Evolutionary conservation across 345 rosid species (phyloP), one percentile per base, ranked within the genome.

Genomic region (Balakata baccata): DNA sequence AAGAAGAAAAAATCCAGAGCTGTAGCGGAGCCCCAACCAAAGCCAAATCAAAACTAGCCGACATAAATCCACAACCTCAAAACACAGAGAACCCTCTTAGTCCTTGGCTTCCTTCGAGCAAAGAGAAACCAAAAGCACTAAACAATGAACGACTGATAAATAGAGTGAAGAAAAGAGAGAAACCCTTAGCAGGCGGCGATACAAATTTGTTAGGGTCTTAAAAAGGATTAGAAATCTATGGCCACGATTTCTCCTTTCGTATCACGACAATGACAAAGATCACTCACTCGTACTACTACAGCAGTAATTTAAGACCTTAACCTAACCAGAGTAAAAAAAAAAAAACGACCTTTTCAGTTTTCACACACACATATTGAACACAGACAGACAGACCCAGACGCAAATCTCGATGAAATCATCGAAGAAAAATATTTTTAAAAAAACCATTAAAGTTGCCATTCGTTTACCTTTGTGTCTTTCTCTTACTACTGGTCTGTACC

Each of bases 21-120:
- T 84, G 73, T 79, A 80, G 84, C 82, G 70, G 87, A 86, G 88
- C 85, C 87, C 88, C 86, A 91, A 85, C 84, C 86, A 84, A 83
- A 86, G 81, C 81, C 96, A 87, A 82, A 78, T 78, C 88, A 88
- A 80, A 84, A 73, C 77, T 86, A 87, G 90, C 93, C 93, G 95
- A 89, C 99, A 96, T 90, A 93, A 84, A 96, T 86, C 87, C 83
- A 65, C 90, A 29, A 39, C 10, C 63, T 57, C 80, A 52, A 52
- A 74, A 58, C 74, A 43, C 75, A 62, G 37, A 46, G 17, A 50
- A 51, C 59, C 58, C 34, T 61, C 23, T 7, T 56, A 59, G 29
- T 47, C 29, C 72, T 41, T 10, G 34, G 61, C 29, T 38, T 16
- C 53, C 61, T 64, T 64, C n/a, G 7, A 57, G 17, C 65, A 14